A percentile compares a stretch with the other conserved stretches of the same genome.
These are phyloP conservation scores for Penicillium soppii DNA, from an alignment of 495 filamentous ascomycete species.

Conservation along the genomic window DNA sequence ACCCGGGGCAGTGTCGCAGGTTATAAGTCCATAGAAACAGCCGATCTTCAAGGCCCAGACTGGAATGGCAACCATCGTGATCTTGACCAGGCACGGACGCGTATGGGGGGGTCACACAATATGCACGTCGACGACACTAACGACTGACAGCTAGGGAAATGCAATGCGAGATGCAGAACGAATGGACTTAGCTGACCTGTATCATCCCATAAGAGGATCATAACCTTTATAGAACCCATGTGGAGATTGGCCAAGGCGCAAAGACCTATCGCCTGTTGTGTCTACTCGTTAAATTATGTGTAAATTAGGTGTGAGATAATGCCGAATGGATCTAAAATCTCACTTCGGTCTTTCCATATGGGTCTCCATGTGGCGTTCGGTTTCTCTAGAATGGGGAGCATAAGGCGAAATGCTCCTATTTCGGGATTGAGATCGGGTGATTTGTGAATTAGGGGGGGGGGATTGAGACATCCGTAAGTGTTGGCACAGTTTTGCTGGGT, in stretches of 20 bases:
- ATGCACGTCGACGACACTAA: conserved; percentile 22
- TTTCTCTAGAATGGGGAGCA: neutral
- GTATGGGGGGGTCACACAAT: conserved; percentile 17
- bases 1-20: conserved; percentile 37
- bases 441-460: neutral
- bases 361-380: conserved; percentile 10
- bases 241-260: neutral
- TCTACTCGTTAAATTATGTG: neutral
- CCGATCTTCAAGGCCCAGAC: conserved; percentile 25
- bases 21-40: conserved; percentile 41
- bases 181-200: conserved; percentile 11
- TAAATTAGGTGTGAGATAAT: conserved; percentile 1
- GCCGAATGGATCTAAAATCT: conserved; percentile 2
- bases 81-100: conserved; percentile 15
- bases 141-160: conserved; percentile 22
- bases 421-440: conserved; percentile 1
- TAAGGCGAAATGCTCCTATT: conserved; percentile 3
- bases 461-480: conserved; percentile 4
- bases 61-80: conserved; percentile 31
- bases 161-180: conserved; percentile 8
- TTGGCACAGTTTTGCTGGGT: neutral
- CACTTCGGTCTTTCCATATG: conserved; percentile 2
- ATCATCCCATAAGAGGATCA: conserved; percentile 5
- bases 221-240: conserved; percentile 12
- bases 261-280: conserved; percentile 17